Conservation (phyloP, 2,329 filamentous ascomycete genomes). For the Akanthomyces dipterigenus region DNA sequence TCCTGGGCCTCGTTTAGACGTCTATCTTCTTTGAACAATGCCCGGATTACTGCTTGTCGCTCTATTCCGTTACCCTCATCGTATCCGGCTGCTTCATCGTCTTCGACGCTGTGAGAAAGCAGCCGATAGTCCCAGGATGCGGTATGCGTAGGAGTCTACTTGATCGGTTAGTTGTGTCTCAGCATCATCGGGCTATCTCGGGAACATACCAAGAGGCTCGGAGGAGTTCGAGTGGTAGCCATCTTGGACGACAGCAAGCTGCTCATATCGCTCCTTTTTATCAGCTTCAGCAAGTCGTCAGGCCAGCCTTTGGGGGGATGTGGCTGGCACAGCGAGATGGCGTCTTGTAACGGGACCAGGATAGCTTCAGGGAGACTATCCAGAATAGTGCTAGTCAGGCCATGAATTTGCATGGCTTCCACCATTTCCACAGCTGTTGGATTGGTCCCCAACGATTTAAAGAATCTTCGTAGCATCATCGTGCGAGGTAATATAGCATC, state of each 20-base stretch:
- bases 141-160: constrained; percentile 53
- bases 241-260: constrained; percentile 47
- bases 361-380: constrained; percentile 82
- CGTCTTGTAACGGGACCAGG: constrained; percentile 73
- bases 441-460: constrained; percentile 47
- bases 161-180: not conserved
- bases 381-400: constrained; percentile 60
- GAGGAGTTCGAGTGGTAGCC: constrained; percentile 23
- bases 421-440: constrained; percentile 57
- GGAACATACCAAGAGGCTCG: constrained; percentile 37
- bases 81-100: constrained; percentile 51
- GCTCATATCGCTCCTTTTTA: constrained; percentile 76
- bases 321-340: constrained; percentile 77
- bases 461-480: constrained; percentile 61
- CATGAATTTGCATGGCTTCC: constrained; percentile 60
- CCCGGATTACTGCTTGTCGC: constrained; percentile 71
- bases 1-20: constrained; percentile 79
- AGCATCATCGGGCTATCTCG: not conserved
- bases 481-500: constrained; percentile 56
- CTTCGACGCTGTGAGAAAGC: constrained; percentile 64
- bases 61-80: constrained; percentile 80
- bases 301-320: constrained; percentile 74
- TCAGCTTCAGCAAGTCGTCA: constrained; percentile 61
- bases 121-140: constrained; percentile 68
- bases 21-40: constrained; percentile 88